Evolutionary conservation across 148 eudicot genomes (phyloP), one percentile per base, ranked within the genome.

Genomic region (Cornus kousa): DNA sequence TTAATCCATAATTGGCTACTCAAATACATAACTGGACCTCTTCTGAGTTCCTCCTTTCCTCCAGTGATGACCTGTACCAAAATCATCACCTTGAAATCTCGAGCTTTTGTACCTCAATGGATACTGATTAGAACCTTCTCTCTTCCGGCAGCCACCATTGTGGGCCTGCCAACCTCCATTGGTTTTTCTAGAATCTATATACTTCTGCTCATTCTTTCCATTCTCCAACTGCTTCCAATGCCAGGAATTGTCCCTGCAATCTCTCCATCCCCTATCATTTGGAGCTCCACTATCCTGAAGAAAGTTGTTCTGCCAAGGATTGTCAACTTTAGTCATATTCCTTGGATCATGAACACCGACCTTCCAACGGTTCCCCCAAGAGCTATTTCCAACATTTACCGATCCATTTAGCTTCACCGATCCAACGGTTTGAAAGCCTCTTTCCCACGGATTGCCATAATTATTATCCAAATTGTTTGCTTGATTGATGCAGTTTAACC

Each of bases 121-220:
- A 76, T 86, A 74, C 31, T 81, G 80, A 84, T 83, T 81, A 73
- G 88, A 79, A 74, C 89, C 89, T 77, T 86, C 91, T 78, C 91
- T 87, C 83, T 90, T 90, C 55, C 84, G 81, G 76, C 78, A 85
- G 76, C 84, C 77, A 11, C 86, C 71, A 79, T 68, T 73, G 16
- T 64, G 39, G 57, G 59, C 78, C 59, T 86, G 90, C 73, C 78
- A 70, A 33, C 77, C 79, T 83, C 82, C 80, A 57, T 79, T 73
- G 10, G 22, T 71, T 77, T 86, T 83, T 70, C 76, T 66, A 40
- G 77, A 82, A 76, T 79, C 85, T 53, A 75, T 40, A 75, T 65
- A 43, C 0, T 74, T 80, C 19, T 67, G 72, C 46, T 66, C 74
- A 72, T 67, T 40, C n/a, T 77, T 82, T 77, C 65, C 72, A 43